Conservation (phyloP, 2,329 filamentous ascomycete species). For the Colletotrichum spaethianum region DNA sequence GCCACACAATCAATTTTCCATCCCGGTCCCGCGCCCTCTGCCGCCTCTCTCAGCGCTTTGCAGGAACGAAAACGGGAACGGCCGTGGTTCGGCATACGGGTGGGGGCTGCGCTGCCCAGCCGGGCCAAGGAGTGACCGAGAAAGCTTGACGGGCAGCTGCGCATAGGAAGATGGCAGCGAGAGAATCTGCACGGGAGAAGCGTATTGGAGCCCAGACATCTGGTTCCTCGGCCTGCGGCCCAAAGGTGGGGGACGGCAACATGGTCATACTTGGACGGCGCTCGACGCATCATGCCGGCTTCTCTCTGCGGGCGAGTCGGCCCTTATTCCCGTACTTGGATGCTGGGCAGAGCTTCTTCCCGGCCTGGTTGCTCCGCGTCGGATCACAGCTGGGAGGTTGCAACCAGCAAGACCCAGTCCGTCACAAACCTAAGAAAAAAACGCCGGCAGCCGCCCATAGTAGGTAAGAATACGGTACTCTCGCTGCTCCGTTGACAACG, state of each 20-base stretch:
- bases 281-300: background rate
- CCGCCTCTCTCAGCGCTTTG: background rate
- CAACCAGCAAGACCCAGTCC: background rate
- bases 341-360: background rate
- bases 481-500: background rate
- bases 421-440: background rate
- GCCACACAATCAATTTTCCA: background rate
- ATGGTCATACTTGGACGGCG: background rate
- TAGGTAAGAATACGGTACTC: background rate
- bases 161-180: background rate
- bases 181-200: background rate
- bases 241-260: background rate
- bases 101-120: constrained; percentile 7
- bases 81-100: background rate
- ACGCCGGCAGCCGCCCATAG: background rate
- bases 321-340: background rate
- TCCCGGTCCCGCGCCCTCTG: background rate
- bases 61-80: background rate
- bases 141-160: constrained; percentile 21
- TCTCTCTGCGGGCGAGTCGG: background rate
- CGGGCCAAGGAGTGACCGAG: constrained; percentile 25
- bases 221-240: background rate
- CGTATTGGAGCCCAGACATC: background rate
- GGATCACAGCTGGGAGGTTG: background rate
- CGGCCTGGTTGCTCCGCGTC: background rate